phyloP scores from a whole-genome alignment of 768 basidiomycete genomes.

The Mycena vitilis region DNA sequence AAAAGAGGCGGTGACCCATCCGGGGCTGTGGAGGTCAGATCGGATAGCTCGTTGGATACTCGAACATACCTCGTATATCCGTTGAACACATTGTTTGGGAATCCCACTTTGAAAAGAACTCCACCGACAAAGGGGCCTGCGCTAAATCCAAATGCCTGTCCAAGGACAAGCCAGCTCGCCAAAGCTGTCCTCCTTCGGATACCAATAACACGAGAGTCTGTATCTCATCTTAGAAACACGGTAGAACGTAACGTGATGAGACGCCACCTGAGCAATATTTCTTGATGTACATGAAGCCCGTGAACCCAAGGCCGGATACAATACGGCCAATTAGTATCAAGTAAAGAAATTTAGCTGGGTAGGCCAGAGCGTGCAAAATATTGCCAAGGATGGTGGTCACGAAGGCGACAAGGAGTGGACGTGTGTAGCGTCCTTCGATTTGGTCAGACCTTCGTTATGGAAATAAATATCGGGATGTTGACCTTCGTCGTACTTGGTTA shows the following conservation, averaged over 20 bases:
- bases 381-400: slow-evolving; percentile 66
- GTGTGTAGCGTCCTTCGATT: slow-evolving; percentile 57
- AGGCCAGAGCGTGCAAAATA: slow-evolving; percentile 72
- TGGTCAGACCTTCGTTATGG: background rate
- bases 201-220: slow-evolving; percentile 71
- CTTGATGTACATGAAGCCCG: slow-evolving; percentile 75
- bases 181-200: slow-evolving; percentile 59
- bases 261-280: slow-evolving; percentile 66
- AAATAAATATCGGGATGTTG: slow-evolving; percentile 9
- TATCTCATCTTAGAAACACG: background rate
- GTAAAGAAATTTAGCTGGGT: slow-evolving; percentile 58
- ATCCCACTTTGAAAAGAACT: slow-evolving; percentile 59
- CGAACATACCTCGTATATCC: slow-evolving; percentile 52
- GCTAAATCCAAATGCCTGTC: slow-evolving; percentile 60
- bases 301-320: slow-evolving; percentile 69
- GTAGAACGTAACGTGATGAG: background rate
- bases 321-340: slow-evolving; percentile 79
- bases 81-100: slow-evolving; percentile 57
- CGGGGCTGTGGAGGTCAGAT: slow-evolving; percentile 47
- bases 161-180: slow-evolving; percentile 60
- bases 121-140: slow-evolving; percentile 63
- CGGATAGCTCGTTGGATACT: too few species aligned
- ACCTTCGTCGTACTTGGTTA: slow-evolving; percentile 71
- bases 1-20: slow-evolving; percentile 58
- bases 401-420: slow-evolving; percentile 68